Base-by-base conservation (phyloP, 2,329 filamentous ascomycete species). In the Ceratocystis lukuohia region DNA sequence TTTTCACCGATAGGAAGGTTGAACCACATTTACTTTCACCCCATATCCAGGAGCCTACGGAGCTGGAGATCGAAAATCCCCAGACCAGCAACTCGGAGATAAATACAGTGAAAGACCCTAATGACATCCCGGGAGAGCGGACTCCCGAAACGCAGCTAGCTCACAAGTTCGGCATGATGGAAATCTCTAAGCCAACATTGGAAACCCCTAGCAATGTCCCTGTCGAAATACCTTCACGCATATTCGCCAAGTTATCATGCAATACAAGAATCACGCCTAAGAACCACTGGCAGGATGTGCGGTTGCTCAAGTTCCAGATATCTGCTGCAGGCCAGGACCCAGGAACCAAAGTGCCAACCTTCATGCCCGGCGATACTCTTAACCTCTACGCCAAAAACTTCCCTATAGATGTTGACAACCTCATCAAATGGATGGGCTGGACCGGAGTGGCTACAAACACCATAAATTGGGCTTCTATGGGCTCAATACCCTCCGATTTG, bases 231-330 rank as follows among this genome's bases (percentile, higher is more conserved):
- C 56, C 44, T 2, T 62, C 46, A 22, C 30, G 44, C 15, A 45
- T 59, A 2, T 74, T 75, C 0, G 74, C 86, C 7, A 81, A 75
- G 0, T 73, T 99, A 0, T 71, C 78, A 0, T 74, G 76, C n/a
- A 96, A 96, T 72, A 74, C 78, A 20, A 84, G 92, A 17, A 75
- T 96, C 5, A 99, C 94, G 0, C 86, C 92, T 0, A 62, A 74
- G 0, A 78, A 79, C 1, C 94, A 99, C 76, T 96, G 91, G 87
- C 94, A 99, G 77, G 94, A 99, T 76, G 93, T 97, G 57, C 88
- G 94, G 0, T 83, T 89, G 64, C 76, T 96, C n/a, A 81, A 79
- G 1, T 79, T 97, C 15, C 79, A 77, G 7, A 71, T 84, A 73
- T 10, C 69, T 68, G 66, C 25, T 59, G 33, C 28, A 37, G 56